A percentile compares a stretch with the other conserved stretches of the same genome.
These are phyloP conservation scores for Diaporthe ampelina DNA, from an alignment of 2,329 filamentous ascomycete species.

Conservation along the genomic window DNA sequence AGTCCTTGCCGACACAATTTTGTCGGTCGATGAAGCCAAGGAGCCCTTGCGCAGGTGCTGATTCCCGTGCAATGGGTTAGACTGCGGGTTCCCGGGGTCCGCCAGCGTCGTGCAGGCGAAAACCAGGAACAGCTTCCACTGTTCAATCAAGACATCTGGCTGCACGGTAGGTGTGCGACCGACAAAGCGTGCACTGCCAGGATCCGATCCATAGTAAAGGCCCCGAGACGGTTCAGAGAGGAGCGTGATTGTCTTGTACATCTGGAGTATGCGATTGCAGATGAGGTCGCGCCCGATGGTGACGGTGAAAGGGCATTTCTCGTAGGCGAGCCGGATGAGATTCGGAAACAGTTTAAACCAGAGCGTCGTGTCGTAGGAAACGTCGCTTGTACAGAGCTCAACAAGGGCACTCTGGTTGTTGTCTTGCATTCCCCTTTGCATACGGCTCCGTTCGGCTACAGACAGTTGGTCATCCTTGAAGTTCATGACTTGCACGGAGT, in stretches of 20 bases:
- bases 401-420: slow-evolving; percentile 89
- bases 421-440: slow-evolving; percentile 90
- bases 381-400: slow-evolving; percentile 94
- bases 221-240: slow-evolving; percentile 81
- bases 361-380: slow-evolving; percentile 92
- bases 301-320: slow-evolving; percentile 91
- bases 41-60: slow-evolving; percentile 89
- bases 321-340: slow-evolving; percentile 89
- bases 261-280: slow-evolving; percentile 91
- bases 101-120: slow-evolving; percentile 97
- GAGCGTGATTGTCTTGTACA: slow-evolving; percentile 86
- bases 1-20: slow-evolving; percentile 88
- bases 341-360: slow-evolving; percentile 99
- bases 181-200: slow-evolving; percentile 65
- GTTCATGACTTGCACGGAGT: slow-evolving; percentile 89
- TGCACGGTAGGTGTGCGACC: slow-evolving; percentile 76
- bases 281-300: slow-evolving; percentile 92
- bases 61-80: slow-evolving; percentile 67
- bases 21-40: slow-evolving; percentile 75
- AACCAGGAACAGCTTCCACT: slow-evolving; percentile 97
- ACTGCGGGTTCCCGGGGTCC: slow-evolving; percentile 78
- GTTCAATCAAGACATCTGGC: slow-evolving; percentile 90
- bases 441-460: slow-evolving; percentile 89
- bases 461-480: slow-evolving; percentile 93
- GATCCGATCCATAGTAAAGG: slow-evolving; percentile 73